A percentile compares a stretch with the other conserved stretches of the same genome.
Evolutionary conservation across 345 rosid genomes (phyloP).

Genomic region (Camelina neglecta): DNA sequence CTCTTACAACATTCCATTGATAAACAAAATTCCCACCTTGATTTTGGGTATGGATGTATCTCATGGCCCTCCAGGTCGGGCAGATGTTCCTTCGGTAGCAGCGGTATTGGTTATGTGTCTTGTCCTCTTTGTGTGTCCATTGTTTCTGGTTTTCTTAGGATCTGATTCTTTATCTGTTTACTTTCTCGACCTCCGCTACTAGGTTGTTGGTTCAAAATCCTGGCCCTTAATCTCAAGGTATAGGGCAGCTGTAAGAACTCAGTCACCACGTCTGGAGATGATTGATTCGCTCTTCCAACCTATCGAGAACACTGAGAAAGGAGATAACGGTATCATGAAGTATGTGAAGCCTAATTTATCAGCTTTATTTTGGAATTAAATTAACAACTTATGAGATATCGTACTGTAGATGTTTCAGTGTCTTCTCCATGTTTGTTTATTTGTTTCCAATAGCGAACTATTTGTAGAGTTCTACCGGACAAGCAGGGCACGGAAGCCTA

Average conservation of each 20-base stretch:
- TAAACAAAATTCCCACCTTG: slow-evolving; percentile 74
- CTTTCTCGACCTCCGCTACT: slow-evolving; percentile 29
- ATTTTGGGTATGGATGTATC: slow-evolving; percentile 99
- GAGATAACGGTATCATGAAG: slow-evolving; percentile 87
- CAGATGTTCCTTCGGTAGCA: slow-evolving; percentile 76
- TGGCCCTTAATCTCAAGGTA: slow-evolving; percentile 92
- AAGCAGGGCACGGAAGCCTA: slow-evolving; percentile 62
- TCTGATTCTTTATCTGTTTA: slow-evolving; percentile 18
- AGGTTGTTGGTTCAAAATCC: slow-evolving; percentile 86
- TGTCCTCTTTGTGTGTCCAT: slow-evolving; percentile 3
- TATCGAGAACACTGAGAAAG: slow-evolving; percentile 48
- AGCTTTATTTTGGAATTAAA: not conserved
- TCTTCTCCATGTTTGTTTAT: slow-evolving; percentile 14
- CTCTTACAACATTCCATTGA: slow-evolving; percentile 55
- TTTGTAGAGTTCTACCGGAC: slow-evolving; percentile 68
- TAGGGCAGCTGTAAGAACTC: slow-evolving; percentile 87
- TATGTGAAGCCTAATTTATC: slow-evolving; percentile 40
- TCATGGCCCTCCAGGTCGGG: slow-evolving; percentile 85
- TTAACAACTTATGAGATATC: not conserved
- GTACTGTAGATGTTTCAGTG: not conserved
- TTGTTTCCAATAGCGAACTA: slow-evolving; percentile 58
- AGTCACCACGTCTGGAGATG: slow-evolving; percentile 84
- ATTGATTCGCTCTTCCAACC: slow-evolving; percentile 86
- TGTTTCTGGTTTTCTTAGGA: slow-evolving; percentile 15
- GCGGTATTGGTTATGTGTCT: slow-evolving; percentile 56